Percentiles rank a stretch among this genome's conserved stretches.
These are phyloP conservation scores for Mortierella sp. DNA, from an alignment of 371 early-diverging fungal genomes.

Conservation along the genomic window DNA sequence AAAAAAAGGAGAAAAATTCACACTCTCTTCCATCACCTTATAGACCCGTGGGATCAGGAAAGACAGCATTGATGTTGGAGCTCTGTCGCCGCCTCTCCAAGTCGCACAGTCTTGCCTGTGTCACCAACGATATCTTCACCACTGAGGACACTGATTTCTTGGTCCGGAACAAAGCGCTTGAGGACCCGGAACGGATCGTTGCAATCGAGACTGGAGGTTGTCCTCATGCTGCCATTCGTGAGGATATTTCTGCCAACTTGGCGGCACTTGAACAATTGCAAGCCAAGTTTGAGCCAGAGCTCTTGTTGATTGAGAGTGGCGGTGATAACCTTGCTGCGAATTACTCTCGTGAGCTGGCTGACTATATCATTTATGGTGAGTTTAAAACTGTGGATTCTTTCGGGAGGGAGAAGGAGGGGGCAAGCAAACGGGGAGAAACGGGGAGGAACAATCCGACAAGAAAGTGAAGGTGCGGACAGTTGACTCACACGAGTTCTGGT, in stretches of 20 bases:
- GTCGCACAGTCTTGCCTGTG: constrained; percentile 83
- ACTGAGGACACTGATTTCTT: constrained; percentile 95
- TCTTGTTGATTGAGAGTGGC: constrained; percentile 91
- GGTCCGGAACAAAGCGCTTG: constrained; percentile 86
- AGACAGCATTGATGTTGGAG: constrained; percentile 93
- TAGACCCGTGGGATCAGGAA: constrained; percentile 94
- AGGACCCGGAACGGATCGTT: constrained; percentile 81
- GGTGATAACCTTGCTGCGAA: constrained; percentile 96
- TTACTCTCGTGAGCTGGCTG: constrained; percentile 87
- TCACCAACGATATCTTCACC: constrained; percentile 90
- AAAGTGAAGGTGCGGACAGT: no score
- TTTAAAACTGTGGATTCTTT: no score
- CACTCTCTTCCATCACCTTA: constrained; percentile 6
- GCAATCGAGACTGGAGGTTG: constrained; percentile 96
- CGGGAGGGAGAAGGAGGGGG: no score
- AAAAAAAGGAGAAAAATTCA: no score
- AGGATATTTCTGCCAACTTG: constrained; percentile 95
- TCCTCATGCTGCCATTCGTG: constrained; percentile 95
- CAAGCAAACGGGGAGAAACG: no score
- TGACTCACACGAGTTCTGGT: neutral
- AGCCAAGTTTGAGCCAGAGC: constrained; percentile 80
- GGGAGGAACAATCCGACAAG: no score
- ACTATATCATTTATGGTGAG: constrained; percentile 88
- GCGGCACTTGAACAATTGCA: constrained; percentile 90
- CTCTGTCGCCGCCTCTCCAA: constrained; percentile 87